A percentile compares a stretch with the other conserved stretches of the same genome.
These are phyloP conservation scores for Aspergillus oerlinghausenensis DNA, from an alignment of 2,329 filamentous ascomycete species.

Conservation along the genomic window DNA sequence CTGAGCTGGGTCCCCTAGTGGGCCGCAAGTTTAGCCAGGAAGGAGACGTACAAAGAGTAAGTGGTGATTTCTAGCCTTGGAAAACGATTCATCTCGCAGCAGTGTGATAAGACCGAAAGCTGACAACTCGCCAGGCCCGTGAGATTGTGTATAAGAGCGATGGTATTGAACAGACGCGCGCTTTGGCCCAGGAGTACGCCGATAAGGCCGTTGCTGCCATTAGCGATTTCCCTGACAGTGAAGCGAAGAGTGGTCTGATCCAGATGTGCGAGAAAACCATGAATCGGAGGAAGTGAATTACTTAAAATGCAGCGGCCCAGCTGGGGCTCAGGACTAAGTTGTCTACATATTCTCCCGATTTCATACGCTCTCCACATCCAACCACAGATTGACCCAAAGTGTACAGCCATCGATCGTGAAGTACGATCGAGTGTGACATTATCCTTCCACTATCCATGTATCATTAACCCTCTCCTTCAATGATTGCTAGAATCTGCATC, in stretches of 20 bases:
- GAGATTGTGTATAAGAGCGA: constrained; percentile 77
- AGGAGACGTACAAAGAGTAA: constrained; percentile 80
- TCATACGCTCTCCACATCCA: neutral
- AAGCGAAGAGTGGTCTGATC: constrained; percentile 84
- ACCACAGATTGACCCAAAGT: neutral
- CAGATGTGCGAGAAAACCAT: constrained; percentile 94
- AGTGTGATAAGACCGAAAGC: neutral
- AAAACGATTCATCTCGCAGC: neutral
- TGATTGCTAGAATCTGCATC: neutral
- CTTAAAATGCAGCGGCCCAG: neutral
- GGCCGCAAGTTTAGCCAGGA: constrained; percentile 81
- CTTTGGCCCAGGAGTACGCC: constrained; percentile 83
- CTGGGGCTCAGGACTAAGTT: neutral
- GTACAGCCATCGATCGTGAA: neutral
- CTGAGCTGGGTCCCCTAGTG: constrained; percentile 79
- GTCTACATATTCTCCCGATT: neutral
- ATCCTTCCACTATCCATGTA: neutral
- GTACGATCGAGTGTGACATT: neutral
- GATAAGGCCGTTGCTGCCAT: constrained; percentile 86
- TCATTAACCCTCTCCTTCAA: neutral
- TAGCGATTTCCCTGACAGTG: constrained; percentile 79
- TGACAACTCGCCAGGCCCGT: constrained; percentile 60
- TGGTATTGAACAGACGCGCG: constrained; percentile 87
- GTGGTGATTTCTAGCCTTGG: constrained; percentile 23
- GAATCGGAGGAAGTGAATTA: constrained; percentile 70